Base-by-base conservation (phyloP, 163 green algal species). In the Scenedesmus sp. region DNA sequence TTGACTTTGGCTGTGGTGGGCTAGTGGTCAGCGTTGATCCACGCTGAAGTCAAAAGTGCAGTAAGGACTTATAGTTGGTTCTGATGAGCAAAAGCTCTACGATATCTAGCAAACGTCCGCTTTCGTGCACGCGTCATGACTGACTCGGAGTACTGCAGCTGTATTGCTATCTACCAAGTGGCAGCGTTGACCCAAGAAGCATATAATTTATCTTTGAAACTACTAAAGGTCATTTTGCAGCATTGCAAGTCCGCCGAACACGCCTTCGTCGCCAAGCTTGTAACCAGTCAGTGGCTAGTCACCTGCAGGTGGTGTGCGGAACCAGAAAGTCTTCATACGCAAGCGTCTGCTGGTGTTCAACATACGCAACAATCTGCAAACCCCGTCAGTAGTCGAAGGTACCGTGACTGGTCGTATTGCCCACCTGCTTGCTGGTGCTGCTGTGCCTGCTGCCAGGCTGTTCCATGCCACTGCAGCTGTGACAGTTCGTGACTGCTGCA, bases 381-480 rank as follows among this genome's bases (percentile, higher is more conserved):
- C 0, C 34, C 34, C 34, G 34, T 46, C 34, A 46, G 34, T 46
- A 46, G 34, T 46, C 34, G 34, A 46, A 46, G 34, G 34, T 20
- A 6, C 12, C 9, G 64, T 20, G 20, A 73, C 12, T 18, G 3
- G 18, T n/a, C 10, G 18, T 23, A 4, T 6, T 73, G 5, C 64
- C 12, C 64, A 73, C 18, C 16, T 76, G 18, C 5, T 4, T 73
- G 64, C 64, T 73, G 64, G 3, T 73, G 64, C 64, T 52, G 13
- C 70, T 79, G 70, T 79, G 70, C 70, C 34, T 79, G 70, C 70
- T 79, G 70, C 70, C 70, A 79, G 70, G 70, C 70, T 79, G 23
- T 79, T 79, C 23, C 12, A 52, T 13, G 46, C 2, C 23, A 79
- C 70, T 52, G 1, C 70, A 79, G 23, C 23, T 79, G 23, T 46